These are phyloP conservation scores for Amauroascus verrucosus DNA, from an alignment of 2,329 filamentous ascomycete genomes.

Conservation along the genomic window DNA sequence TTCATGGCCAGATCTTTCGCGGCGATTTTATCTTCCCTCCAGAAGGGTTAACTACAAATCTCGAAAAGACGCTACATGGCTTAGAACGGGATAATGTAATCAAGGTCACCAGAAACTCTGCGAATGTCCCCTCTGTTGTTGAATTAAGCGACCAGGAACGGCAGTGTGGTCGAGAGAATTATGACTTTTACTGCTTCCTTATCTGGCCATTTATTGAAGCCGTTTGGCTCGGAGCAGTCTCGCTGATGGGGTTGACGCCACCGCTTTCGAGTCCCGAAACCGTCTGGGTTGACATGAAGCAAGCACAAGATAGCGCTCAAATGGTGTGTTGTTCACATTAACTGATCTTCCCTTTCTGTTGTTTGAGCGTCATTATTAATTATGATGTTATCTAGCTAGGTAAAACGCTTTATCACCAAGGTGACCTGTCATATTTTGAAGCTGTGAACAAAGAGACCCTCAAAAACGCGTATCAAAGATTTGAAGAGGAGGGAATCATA, in stretches of 20 bases:
- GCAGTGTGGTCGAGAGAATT: constrained; percentile 76
- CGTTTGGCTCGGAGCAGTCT: constrained; percentile 81
- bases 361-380: not conserved
- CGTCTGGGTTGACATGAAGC: constrained; percentile 66
- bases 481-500: constrained; percentile 84
- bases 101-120: constrained; percentile 48
- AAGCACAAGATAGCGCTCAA: constrained; percentile 72
- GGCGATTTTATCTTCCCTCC: constrained; percentile 95
- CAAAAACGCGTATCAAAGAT: constrained; percentile 81
- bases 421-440: constrained; percentile 93
- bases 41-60: constrained; percentile 67
- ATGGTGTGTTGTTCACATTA: constrained; percentile 46
- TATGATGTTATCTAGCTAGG: constrained; percentile 51
- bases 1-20: constrained; percentile 59
- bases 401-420: constrained; percentile 95
- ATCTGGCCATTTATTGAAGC: constrained; percentile 98
- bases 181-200: constrained; percentile 96
- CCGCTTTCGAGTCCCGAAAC: constrained; percentile 51
- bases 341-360: not conserved
- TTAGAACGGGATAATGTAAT: constrained; percentile 74
- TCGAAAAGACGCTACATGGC: constrained; percentile 66
- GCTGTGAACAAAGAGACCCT: constrained; percentile 97
- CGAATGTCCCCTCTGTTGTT: constrained; percentile 51
- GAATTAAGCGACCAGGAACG: constrained; percentile 70
- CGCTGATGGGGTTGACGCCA: constrained; percentile 74